These are phyloP conservation scores for Kurtzmaniella quercitrusa DNA, from an alignment of 1,139 yeast genomes.

Conservation along the genomic window DNA sequence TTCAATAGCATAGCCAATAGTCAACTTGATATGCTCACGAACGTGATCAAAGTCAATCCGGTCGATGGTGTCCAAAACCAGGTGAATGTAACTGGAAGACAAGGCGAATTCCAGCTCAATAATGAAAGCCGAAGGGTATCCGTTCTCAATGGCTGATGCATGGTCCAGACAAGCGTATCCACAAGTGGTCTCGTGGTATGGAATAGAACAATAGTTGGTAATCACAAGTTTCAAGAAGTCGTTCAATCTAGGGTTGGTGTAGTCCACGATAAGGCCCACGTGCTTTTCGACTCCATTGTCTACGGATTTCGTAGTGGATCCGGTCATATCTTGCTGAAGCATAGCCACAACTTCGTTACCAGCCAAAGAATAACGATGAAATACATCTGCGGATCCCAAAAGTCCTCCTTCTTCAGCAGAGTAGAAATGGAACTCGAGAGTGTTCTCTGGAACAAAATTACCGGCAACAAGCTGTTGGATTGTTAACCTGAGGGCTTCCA, in stretches of 20 bases:
- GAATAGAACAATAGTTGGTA: conserved; percentile 57
- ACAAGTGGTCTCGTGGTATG: conserved; percentile 71
- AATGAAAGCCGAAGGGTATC: conserved; percentile 79
- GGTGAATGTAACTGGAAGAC: conserved; percentile 69
- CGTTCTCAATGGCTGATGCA: conserved; percentile 77
- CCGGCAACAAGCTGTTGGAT: conserved; percentile 33
- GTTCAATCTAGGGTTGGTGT: conserved; percentile 57
- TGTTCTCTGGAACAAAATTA: conserved; percentile 54
- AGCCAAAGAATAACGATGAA: conserved; percentile 46
- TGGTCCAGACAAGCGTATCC: conserved; percentile 96
- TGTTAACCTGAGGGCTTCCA: conserved; percentile 70
- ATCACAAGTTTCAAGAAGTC: conserved; percentile 60
- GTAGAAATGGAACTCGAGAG: conserved; percentile 89
- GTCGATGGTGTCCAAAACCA: conserved; percentile 76
- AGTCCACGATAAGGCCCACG: conserved; percentile 77
- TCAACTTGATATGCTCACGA: conserved; percentile 71
- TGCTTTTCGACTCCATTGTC: conserved; percentile 62
- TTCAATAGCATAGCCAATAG: conserved; percentile 67
- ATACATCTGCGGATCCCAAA: conserved; percentile 80
- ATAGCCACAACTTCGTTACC: conserved; percentile 64
- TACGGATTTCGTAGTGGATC: conserved; percentile 57
- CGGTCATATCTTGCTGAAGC: conserved; percentile 97
- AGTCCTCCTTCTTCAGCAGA: conserved; percentile 95
- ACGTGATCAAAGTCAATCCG: conserved; percentile 73
- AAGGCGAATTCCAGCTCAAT: conserved; percentile 69